Base-by-base conservation (phyloP, 2,329 filamentous ascomycete genomes). In the Verticillium albo-atrum region DNA sequence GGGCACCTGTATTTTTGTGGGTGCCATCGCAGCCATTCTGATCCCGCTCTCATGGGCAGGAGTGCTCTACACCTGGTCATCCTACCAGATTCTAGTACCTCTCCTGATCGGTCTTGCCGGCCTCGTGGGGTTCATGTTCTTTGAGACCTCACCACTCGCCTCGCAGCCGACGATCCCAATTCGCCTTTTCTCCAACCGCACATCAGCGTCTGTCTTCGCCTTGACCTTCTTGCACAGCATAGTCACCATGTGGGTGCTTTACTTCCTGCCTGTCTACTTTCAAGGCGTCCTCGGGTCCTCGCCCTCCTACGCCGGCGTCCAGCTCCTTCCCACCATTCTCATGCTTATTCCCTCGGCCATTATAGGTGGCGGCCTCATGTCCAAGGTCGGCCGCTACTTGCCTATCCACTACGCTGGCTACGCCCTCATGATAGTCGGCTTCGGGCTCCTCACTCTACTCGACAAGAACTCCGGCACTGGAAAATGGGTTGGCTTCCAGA, bases 161-260 rank as follows among this genome's bases (percentile, higher is more conserved):
- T 50, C 57, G 0, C 66, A 77, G 54, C 68, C 73, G 0, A 74
- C 75, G 20, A 75, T 82, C 61, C 80, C 80, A 0, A 68, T 74
- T 0, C 67, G 69, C 4, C 70, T 83, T 4, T 81, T 83, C 63
- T 65, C 64, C 2, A 81, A 79, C 60, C 70, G 75, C 4, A 82
- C 78, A 32, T 92, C 90, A 69, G 68, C 89, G 27, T 85, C 88
- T 7, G 79, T 85, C 3, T 84, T 92, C 15, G 73, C 76, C 2
- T 78, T 89, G 51, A 88, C 86, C 64, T 91, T 91, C 74, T 81
- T 84, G 62, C 91, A 96, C 71, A 88, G 88, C 53, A 84, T 88
- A 64, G 86, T 89, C 2, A 82, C 79, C 7, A 71, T 72, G 54
- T 77, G 75, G 70, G 63, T 67, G 3, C 66, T 71, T 54, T 76